A percentile compares a stretch with the other conserved stretches of the same genome.
Conservation (phyloP, 2,329 filamentous ascomycete species). For the Penicillium sp. region DNA sequence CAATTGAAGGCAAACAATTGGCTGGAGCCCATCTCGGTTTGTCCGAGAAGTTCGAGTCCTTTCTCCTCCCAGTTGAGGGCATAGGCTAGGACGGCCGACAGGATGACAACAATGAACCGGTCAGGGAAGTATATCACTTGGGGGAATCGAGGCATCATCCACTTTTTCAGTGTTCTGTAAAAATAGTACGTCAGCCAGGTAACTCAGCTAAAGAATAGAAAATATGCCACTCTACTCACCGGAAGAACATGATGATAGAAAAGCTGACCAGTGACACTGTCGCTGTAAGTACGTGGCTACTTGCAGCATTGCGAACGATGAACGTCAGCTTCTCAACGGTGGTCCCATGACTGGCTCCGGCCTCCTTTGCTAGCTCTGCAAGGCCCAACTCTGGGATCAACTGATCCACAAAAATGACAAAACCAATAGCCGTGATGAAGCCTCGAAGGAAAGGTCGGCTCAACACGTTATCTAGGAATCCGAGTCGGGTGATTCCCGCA, state of each 20-base stretch:
- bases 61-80: slow-evolving; percentile 73
- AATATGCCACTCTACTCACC: slow-evolving; percentile 53
- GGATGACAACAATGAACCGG: slow-evolving; percentile 82
- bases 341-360: slow-evolving; percentile 73
- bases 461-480: slow-evolving; percentile 91
- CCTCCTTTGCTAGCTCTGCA: slow-evolving; percentile 62
- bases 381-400: slow-evolving; percentile 88
- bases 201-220: neutral
- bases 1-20: slow-evolving; percentile 77
- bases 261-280: slow-evolving; percentile 79
- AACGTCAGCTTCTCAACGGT: slow-evolving; percentile 85
- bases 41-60: slow-evolving; percentile 81
- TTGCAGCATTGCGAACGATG: slow-evolving; percentile 65
- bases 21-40: slow-evolving; percentile 74
- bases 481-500: slow-evolving; percentile 80
- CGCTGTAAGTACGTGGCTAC: slow-evolving; percentile 74
- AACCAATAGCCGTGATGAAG: slow-evolving; percentile 95
- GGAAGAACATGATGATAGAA: slow-evolving; percentile 83
- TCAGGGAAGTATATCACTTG: slow-evolving; percentile 87
- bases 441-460: slow-evolving; percentile 89
- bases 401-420: slow-evolving; percentile 95
- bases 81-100: slow-evolving; percentile 80
- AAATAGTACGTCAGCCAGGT: slow-evolving; percentile 2
- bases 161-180: slow-evolving; percentile 74
- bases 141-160: slow-evolving; percentile 76